These are phyloP conservation scores for Naumovozyma baii DNA, from an alignment of 805 yeast genomes.

Conservation along the genomic window DNA sequence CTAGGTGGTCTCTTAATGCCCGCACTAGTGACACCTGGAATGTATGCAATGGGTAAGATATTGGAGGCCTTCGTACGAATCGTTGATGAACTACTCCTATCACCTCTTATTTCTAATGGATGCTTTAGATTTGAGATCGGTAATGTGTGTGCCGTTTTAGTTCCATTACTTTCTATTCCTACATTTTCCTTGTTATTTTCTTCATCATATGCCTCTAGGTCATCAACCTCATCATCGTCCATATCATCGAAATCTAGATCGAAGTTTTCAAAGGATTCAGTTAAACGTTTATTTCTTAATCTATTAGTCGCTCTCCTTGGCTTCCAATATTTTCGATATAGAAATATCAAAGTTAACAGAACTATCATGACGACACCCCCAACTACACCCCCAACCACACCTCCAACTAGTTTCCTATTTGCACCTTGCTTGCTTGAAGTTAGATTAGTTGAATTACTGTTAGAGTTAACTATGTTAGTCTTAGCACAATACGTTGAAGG, in stretches of 20 bases:
- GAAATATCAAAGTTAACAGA: conserved; percentile 30
- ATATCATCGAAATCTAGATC: conserved; percentile 21
- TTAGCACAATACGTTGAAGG: conserved; percentile 44
- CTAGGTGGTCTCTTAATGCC: conserved; percentile 1
- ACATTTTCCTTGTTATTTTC: conserved; percentile 7
- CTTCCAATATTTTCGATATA: conserved; percentile 37
- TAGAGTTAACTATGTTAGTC: conserved; percentile 8
- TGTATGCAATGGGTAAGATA: conserved; percentile 82
- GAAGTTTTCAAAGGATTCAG: conserved; percentile 17
- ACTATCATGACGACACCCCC: conserved; percentile 34
- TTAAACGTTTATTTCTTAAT: conserved; percentile 12
- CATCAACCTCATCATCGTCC: conserved; percentile 12
- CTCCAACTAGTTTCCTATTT: conserved; percentile 62
- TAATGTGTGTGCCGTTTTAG: background rate
- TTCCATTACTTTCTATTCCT: background rate
- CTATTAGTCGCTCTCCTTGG: conserved; percentile 26
- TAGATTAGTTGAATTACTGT: conserved; percentile 10
- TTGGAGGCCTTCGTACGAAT: conserved; percentile 74
- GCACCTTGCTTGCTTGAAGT: conserved; percentile 4
- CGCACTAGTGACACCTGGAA: conserved; percentile 72
- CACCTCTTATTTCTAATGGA: background rate
- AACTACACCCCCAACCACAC: conserved; percentile 55
- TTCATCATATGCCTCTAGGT: conserved; percentile 17
- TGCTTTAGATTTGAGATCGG: too few species aligned
- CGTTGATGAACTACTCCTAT: conserved; percentile 42